Conservation (phyloP, 495 filamentous ascomycete species). For the Penicillium bialowiezense region DNA sequence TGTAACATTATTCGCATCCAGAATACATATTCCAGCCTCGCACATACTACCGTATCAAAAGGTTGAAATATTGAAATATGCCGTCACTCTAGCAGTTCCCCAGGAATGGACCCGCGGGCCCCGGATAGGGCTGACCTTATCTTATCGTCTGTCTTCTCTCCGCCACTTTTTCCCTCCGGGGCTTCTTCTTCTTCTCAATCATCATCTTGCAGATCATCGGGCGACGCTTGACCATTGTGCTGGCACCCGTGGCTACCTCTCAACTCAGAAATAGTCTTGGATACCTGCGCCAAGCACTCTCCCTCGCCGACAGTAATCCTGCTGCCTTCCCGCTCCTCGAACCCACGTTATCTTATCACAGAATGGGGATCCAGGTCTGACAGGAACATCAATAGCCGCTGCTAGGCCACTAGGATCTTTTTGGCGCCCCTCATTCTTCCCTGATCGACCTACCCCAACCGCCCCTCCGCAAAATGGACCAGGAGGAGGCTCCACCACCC, state of each 20-base stretch:
- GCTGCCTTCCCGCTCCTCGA: constrained; percentile 19
- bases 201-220: neutral
- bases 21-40: too few species aligned
- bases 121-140: neutral
- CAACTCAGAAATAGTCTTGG: neutral
- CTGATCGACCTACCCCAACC: neutral
- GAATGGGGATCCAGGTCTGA: constrained; percentile 19
- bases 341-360: constrained; percentile 19
- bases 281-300: constrained; percentile 2
- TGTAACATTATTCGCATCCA: too few species aligned
- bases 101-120: neutral
- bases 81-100: too few species aligned
- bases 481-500: constrained; percentile 44
- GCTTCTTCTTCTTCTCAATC: too few species aligned
- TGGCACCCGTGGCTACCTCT: neutral
- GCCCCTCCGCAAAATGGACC: constrained; percentile 28
- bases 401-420: constrained; percentile 3
- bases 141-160: neutral
- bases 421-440: neutral
- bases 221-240: neutral
- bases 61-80: too few species aligned
- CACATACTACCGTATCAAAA: too few species aligned
- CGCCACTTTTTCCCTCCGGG: neutral
- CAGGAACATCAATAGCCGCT: constrained; percentile 8
- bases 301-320: constrained; percentile 18